phyloP scores from a whole-genome alignment of 805 yeast genomes.

The Candida ponderosae region DNA sequence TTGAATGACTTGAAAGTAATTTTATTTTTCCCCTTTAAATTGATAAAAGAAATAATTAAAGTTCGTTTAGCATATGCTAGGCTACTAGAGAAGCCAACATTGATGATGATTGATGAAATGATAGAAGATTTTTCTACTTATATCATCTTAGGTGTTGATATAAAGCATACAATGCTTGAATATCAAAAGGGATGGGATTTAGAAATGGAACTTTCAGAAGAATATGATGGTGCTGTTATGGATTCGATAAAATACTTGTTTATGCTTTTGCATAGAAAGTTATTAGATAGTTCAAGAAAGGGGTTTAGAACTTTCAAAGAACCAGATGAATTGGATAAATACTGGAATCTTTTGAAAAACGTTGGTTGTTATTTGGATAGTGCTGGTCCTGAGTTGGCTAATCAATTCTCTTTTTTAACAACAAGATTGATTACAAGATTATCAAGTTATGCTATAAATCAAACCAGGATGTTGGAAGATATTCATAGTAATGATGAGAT shows the following conservation, averaged over 20 bases:
- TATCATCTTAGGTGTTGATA: slow-evolving; percentile 64
- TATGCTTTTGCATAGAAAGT: slow-evolving; percentile 63
- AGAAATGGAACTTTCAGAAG: slow-evolving; percentile 52
- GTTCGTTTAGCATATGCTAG: slow-evolving; percentile 71
- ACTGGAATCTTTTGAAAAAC: slow-evolving; percentile 71
- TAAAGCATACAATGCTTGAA: slow-evolving; percentile 58
- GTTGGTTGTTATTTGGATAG: slow-evolving; percentile 75
- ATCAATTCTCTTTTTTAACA: slow-evolving; percentile 60
- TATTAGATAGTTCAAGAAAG: slow-evolving; percentile 65
- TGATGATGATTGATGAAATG: slow-evolving; percentile 95
- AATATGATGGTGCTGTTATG: slow-evolving; percentile 58
- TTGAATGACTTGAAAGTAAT: slow-evolving; percentile 57
- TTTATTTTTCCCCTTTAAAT: slow-evolving; percentile 67
- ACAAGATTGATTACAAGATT: slow-evolving; percentile 62
- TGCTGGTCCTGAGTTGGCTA: slow-evolving; percentile 75
- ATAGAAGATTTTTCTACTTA: slow-evolving; percentile 77
- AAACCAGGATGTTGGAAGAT: slow-evolving; percentile 54
- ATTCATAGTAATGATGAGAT: slow-evolving; percentile 29
- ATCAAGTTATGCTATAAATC: slow-evolving; percentile 62
- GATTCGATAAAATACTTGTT: slow-evolving; percentile 70
- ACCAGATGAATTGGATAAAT: slow-evolving; percentile 80
- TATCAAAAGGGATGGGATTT: slow-evolving; percentile 64
- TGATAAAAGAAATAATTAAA: slow-evolving; percentile 71
- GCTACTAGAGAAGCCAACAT: slow-evolving; percentile 74
- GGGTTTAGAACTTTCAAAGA: slow-evolving; percentile 82